Conservation (phyloP, 1,139 yeast genomes). For the Saccharomyces hybrid region DNA sequence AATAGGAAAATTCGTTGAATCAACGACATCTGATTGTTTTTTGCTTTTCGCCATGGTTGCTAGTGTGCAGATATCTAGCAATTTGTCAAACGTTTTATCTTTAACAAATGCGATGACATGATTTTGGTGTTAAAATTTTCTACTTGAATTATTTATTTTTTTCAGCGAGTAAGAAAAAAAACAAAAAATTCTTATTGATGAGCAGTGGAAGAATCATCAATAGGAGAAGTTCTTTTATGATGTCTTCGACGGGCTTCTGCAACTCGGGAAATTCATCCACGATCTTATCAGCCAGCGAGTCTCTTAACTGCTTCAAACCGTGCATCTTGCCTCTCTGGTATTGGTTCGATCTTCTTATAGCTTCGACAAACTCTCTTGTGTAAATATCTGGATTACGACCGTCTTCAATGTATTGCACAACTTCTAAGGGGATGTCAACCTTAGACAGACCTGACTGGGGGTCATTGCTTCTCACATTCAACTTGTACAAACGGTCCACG, state of each 20-base stretch:
- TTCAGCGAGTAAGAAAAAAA: neutral
- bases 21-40: neutral
- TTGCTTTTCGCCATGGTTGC: neutral
- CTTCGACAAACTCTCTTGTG: constrained; percentile 91
- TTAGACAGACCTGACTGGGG: constrained; percentile 32
- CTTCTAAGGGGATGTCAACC: constrained; percentile 65
- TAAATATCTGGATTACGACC: constrained; percentile 96
- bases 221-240: constrained; percentile 37
- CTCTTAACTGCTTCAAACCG: constrained; percentile 52
- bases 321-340: constrained; percentile 73
- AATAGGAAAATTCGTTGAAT: neutral
- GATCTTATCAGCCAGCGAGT: constrained; percentile 61
- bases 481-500: constrained; percentile 29
- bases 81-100: neutral
- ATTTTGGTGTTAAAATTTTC: neutral
- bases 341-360: constrained; percentile 82
- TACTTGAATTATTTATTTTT: neutral
- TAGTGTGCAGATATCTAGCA: neutral
- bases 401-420: constrained; percentile 78
- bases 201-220: neutral
- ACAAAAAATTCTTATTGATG: neutral
- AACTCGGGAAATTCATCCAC: constrained; percentile 72
- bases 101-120: neutral
- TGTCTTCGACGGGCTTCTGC: constrained; percentile 44
- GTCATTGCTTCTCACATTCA: constrained; percentile 29